A percentile compares a stretch with the other conserved stretches of the same genome.
Evolutionary conservation across 1,139 yeast genomes (phyloP).

Genomic region (Suhomyces atakaporum): DNA sequence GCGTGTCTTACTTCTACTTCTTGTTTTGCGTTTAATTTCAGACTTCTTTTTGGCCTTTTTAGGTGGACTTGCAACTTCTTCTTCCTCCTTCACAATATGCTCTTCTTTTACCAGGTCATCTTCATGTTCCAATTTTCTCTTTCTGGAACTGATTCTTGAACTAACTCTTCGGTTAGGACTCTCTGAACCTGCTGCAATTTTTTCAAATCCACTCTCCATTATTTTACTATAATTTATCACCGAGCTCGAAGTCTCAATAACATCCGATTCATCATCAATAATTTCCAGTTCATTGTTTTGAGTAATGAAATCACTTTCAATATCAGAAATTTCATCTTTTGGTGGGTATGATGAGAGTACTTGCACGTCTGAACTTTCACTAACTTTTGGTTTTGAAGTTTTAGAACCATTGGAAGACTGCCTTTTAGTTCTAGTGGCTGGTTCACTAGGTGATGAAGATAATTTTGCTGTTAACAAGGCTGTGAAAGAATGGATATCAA

Average conservation of each 20-base stretch:
- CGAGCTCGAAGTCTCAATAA: constrained; percentile 6
- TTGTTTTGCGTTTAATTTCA: constrained; percentile 2
- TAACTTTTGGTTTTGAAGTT: neutral
- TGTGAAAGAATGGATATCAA: constrained; percentile 33
- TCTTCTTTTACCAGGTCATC: constrained; percentile 1
- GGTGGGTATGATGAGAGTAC: constrained; percentile 14
- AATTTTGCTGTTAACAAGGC: constrained; percentile 29
- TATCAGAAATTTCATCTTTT: constrained; percentile 13
- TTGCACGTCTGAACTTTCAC: constrained; percentile 5
- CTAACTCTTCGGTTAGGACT: constrained; percentile 1
- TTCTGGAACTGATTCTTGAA: neutral
- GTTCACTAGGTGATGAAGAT: constrained; percentile 11
- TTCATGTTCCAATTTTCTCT: constrained; percentile 1
- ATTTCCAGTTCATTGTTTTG: constrained; percentile 8
- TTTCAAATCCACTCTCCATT: constrained; percentile 14
- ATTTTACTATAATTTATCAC: constrained; percentile 11
- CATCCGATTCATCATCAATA: constrained; percentile 11
- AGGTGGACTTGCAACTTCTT: neutral
- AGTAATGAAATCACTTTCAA: constrained; percentile 10
- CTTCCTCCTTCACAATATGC: constrained; percentile 1
- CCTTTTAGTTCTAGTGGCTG: constrained; percentile 2
- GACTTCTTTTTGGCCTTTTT: constrained; percentile 1
- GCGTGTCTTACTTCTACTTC: constrained; percentile 3
- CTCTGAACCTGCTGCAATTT: neutral
- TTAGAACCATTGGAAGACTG: neutral